phyloP scores from a whole-genome alignment of 306 rosid species.

The Pachyrhizus erosus region DNA sequence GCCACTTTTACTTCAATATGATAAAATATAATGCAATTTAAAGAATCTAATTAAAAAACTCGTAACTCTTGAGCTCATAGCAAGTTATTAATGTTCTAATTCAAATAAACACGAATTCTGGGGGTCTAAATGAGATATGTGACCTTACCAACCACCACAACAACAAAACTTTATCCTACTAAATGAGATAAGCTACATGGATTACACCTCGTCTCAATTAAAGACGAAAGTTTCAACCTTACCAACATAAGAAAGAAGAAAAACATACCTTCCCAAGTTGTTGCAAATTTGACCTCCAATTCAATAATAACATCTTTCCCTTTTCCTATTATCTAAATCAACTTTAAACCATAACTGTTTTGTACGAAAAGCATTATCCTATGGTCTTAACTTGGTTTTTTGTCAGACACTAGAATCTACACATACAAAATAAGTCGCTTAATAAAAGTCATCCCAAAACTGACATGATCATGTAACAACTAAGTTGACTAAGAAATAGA shows the following conservation, averaged over 20 bases:
- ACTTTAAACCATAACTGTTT: background rate
- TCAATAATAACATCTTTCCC: background rate
- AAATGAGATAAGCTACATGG: no score
- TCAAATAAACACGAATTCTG: background rate
- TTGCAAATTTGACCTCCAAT: constrained; percentile 1
- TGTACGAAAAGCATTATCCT: background rate
- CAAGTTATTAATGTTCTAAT: background rate
- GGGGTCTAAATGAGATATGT: background rate
- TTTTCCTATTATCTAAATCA: constrained; percentile 6
- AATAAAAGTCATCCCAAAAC: constrained; percentile 20
- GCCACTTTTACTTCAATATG: background rate
- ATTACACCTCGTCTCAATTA: background rate
- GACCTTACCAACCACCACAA: background rate
- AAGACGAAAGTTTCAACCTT: no score
- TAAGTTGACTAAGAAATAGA: background rate
- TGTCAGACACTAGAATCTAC: background rate
- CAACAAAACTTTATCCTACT: background rate
- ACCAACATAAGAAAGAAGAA: no score
- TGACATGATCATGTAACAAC: background rate
- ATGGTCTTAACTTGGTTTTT: background rate
- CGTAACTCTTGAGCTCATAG: background rate
- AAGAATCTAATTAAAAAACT: background rate
- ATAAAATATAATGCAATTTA: background rate
- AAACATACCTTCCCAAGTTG: background rate
- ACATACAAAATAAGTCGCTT: constrained; percentile 4